Base-by-base conservation (phyloP, 1,139 yeast genomes). In the Scheffersomyces parashehatae region DNA sequence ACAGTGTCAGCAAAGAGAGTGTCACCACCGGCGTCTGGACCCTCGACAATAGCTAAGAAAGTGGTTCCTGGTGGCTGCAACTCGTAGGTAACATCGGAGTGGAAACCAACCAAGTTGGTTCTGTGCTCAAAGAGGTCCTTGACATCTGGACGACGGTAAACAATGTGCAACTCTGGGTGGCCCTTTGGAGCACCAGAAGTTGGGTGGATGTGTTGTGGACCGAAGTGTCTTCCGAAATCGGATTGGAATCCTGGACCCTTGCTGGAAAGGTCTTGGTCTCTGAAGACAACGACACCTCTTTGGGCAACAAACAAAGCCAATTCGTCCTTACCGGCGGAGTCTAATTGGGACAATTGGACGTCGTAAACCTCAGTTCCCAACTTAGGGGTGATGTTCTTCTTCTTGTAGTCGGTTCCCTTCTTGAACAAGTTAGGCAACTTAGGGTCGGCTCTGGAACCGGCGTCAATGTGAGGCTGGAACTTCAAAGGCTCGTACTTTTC, bases 41-140 rank as follows among this genome's bases (percentile, higher is more conserved):
- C 85, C 52, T 75, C 83, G 39, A 79, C 64, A 45, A 82, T 76
- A 40, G 82, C 73, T 53, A 85, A 79, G 39, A 82, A 72, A 1
- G 91, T 85, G 48, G 79, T 68, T 2, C 83, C 79, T 4, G 91
- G 87, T 8, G 91, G 87, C 59, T 83, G 88, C 47, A 72, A 67
- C 58, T 85, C 91, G 60, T 83, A 85, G 16, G 87, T 74, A 31
- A 82, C 83, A 59, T 85, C 91, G 1, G 86, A 74, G 61, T 85
- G 91, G 84, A 86, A 84, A 8, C 56, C 55, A 34, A 72, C 65
- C 36, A 66, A 63, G 41, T 67, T 67, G 35, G 61, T 61, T 49
- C 64, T 66, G 30, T 60, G 60, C 15, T 64, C 53, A 47, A 76
- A 75, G 8, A 68, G 62, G 38, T 67, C 59, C 38, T 66, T 57